Conservation (phyloP, 1,139 yeast species). For the Sugiyamaella sp. region DNA sequence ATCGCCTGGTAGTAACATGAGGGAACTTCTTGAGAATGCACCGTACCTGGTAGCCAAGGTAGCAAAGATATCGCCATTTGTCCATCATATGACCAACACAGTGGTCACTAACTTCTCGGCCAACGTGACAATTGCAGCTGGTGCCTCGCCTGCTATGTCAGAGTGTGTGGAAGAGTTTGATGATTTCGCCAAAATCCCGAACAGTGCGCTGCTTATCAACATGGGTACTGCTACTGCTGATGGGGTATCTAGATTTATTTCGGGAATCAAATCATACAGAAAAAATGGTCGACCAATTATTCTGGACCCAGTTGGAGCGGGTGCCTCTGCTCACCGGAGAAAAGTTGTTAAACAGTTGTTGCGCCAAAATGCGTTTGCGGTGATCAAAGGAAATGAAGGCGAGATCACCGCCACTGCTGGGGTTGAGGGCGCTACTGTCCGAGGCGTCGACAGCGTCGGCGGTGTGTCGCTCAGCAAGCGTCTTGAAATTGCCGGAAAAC, state of each 20-base stretch:
- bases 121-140: conserved; percentile 81
- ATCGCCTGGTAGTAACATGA: not conserved
- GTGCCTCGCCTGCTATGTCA: conserved; percentile 94
- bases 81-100: conserved; percentile 86
- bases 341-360: conserved; percentile 54
- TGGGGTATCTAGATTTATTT: conserved; percentile 49
- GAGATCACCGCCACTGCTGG: conserved; percentile 62
- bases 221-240: conserved; percentile 69
- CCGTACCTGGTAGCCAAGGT: conserved; percentile 29
- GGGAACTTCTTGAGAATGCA: conserved; percentile 22
- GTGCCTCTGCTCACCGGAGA: conserved; percentile 69
- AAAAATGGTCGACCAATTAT: conserved; percentile 61
- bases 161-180: conserved; percentile 68
- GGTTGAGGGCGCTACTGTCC: conserved; percentile 50
- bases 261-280: conserved; percentile 65
- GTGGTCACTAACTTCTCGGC: conserved; percentile 93
- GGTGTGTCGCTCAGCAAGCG: conserved; percentile 40
- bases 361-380: conserved; percentile 61
- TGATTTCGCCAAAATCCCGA: conserved; percentile 62
- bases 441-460: conserved; percentile 54
- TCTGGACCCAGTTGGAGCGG: conserved; percentile 92
- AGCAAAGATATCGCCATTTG: conserved; percentile 53
- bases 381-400: conserved; percentile 87
- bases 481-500: conserved; percentile 46
- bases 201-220: conserved; percentile 64